Base-by-base conservation (phyloP, 2,329 filamentous ascomycete genomes). In the Chalaropsis thielavioides region DNA sequence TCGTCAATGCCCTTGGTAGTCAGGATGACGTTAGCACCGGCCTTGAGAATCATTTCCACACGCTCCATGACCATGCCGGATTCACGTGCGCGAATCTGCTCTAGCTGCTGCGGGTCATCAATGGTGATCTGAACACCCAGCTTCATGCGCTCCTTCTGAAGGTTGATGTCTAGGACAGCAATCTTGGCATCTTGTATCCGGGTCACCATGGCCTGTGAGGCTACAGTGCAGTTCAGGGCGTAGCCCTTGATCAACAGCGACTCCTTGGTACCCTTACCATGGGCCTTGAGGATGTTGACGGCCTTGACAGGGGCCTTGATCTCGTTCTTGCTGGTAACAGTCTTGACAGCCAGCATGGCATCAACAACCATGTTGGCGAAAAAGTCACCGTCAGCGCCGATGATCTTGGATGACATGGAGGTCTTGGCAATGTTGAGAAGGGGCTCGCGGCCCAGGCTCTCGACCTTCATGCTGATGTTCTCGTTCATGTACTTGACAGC, bases 121-220 rank as follows among this genome's bases (percentile, higher is more conserved):
- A 99, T 89, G 13, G 94, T 97, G 72, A 99, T 96, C 76, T 99
- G 92, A 67, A 99, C 94, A 70, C 94, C 94, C 67, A 99, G 80
- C 83, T 99, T 97, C 94, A 99, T 97, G 71, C 92, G 84, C 81
- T 97, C 92, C 80, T 99, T 99, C 74, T 97, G 92, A 72, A 99
- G 76, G 77, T 99, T 99, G 84, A 99, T 97, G 75, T 99, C 94
- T 68, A 99, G 78, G 71, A 92, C 87, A 61, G 94, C 94, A 75
- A 99, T 99, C 81, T 95, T 97, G 70, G 94, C 94, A 76, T 97
- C 92, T 63, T 83, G 84, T 74, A 99, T 84, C 71, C 89, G 84
- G 38, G 94, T 99, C 71, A 85, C 90, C 94, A 99, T 99, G 58
- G 94, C 94, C 77, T 99, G 94, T 65, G 92, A 96, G 64, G 94